Conservation (phyloP, 257 asterid genomes). For the Agastache rugosa region DNA sequence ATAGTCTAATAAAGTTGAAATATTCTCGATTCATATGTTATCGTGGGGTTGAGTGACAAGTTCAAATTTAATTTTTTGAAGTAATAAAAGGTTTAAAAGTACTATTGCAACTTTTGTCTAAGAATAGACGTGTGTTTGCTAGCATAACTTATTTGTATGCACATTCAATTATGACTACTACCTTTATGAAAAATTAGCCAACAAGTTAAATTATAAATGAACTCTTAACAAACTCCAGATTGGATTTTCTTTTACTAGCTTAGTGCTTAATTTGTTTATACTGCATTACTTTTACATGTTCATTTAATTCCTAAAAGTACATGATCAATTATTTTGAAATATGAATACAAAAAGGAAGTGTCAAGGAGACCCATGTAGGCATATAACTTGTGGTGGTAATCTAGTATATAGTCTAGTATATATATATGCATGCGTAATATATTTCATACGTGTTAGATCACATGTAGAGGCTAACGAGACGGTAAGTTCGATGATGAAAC, state of each 20-base stretch:
- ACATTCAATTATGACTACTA: background rate
- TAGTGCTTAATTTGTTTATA: background rate
- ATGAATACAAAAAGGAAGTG: no score
- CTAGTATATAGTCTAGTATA: no score
- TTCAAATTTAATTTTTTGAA: background rate
- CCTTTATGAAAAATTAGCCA: background rate
- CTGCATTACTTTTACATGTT: background rate
- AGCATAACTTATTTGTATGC: background rate
- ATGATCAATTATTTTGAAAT: no score
- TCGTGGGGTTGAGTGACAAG: constrained; percentile 15
- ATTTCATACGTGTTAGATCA: no score
- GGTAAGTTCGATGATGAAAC: no score
- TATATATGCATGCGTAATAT: no score
- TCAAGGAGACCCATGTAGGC: no score
- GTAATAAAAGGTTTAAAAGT: background rate
- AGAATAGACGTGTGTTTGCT: background rate
- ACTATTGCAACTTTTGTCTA: constrained; percentile 2
- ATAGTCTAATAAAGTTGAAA: constrained; percentile 26
- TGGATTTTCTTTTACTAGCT: no score
- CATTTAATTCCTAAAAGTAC: no score
- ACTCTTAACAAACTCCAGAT: no score
- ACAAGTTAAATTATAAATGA: background rate
- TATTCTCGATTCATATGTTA: background rate
- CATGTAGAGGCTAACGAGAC: no score
- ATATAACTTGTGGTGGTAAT: no score